Conservation (phyloP, 345 rosid species). For the Mercurialis annua region DNA sequence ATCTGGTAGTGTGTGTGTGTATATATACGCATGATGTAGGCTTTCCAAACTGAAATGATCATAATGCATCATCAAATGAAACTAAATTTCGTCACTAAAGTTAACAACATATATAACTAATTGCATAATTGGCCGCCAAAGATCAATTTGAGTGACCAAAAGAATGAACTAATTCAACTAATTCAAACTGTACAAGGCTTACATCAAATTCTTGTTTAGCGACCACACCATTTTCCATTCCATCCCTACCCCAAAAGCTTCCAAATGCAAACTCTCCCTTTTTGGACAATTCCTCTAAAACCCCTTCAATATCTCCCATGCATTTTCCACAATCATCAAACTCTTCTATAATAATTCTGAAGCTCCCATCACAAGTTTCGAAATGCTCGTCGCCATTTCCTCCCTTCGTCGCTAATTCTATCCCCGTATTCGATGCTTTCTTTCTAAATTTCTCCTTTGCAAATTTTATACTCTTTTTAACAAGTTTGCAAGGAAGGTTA, state of each 20-base stretch:
- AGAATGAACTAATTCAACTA: conserved; percentile 35
- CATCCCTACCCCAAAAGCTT: conserved; percentile 75
- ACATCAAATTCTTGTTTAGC: conserved; percentile 26
- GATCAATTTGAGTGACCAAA: conserved; percentile 15
- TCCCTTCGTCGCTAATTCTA: conserved; percentile 8
- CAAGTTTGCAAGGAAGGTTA: conserved; percentile 50
- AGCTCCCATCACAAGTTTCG: conserved; percentile 23
- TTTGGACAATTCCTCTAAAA: conserved; percentile 43
- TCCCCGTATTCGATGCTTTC: conserved; percentile 17
- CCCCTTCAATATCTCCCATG: conserved; percentile 56
- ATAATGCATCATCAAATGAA: too few relatives aligned
- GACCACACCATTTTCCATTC: conserved; percentile 18
- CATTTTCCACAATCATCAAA: conserved; percentile 26
- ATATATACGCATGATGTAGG: too few relatives aligned
- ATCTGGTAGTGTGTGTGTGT: too few relatives aligned
- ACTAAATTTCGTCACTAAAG: too few relatives aligned
- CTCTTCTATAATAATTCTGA: conserved; percentile 27
- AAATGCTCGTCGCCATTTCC: neutral
- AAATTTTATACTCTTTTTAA: conserved; percentile 46
- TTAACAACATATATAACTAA: neutral
- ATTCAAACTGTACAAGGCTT: conserved; percentile 36
- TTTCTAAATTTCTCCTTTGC: conserved; percentile 44
- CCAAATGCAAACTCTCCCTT: conserved; percentile 84
- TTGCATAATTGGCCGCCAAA: neutral
- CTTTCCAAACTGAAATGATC: too few relatives aligned